Evolutionary conservation across 768 basidiomycete species (phyloP).

Genomic region (Termitomyces sp.): DNA sequence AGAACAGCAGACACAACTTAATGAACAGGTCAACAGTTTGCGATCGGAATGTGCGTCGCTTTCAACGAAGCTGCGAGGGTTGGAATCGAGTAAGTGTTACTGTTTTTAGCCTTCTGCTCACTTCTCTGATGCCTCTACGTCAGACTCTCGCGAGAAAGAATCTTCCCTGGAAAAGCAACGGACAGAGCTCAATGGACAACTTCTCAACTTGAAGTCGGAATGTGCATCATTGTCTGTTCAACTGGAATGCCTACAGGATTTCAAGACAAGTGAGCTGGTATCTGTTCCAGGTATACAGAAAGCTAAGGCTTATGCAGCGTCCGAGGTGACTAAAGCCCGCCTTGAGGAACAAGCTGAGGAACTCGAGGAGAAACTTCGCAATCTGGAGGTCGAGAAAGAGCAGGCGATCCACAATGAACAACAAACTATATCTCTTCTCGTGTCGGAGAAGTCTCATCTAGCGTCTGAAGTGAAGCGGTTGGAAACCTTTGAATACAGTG

Average conservation of each 20-base stretch:
- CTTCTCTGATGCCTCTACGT: not conserved
- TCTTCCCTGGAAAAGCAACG: slow-evolving; percentile 19
- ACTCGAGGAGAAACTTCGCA: slow-evolving; percentile 25
- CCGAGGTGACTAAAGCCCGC: slow-evolving; percentile 25
- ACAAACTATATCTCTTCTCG: slow-evolving; percentile 72
- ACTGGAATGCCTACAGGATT: slow-evolving; percentile 24
- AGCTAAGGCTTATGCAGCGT: slow-evolving; percentile 17
- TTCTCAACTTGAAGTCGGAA: slow-evolving; percentile 20
- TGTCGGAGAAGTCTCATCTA: slow-evolving; percentile 65
- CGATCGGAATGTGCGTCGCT: slow-evolving; percentile 22
- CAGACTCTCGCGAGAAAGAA: slow-evolving; percentile 1
- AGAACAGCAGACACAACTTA: slow-evolving; percentile 19
- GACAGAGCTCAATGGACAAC: slow-evolving; percentile 6
- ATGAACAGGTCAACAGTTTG: slow-evolving; percentile 15
- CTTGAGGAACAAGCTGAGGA: slow-evolving; percentile 30
- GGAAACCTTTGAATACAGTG: slow-evolving; percentile 59
- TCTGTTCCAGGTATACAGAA: not conserved
- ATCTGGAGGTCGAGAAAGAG: slow-evolving; percentile 29
- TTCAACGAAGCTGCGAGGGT: slow-evolving; percentile 19
- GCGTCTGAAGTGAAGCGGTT: slow-evolving; percentile 53
- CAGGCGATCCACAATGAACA: slow-evolving; percentile 48
- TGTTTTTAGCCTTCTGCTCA: not conserved
- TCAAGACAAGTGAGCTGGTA: slow-evolving; percentile 24
- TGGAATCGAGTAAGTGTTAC: not conserved
- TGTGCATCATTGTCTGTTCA: slow-evolving; percentile 22